Conservation (phyloP, 2,329 filamentous ascomycete species). For the Aureobasidium sp. region DNA sequence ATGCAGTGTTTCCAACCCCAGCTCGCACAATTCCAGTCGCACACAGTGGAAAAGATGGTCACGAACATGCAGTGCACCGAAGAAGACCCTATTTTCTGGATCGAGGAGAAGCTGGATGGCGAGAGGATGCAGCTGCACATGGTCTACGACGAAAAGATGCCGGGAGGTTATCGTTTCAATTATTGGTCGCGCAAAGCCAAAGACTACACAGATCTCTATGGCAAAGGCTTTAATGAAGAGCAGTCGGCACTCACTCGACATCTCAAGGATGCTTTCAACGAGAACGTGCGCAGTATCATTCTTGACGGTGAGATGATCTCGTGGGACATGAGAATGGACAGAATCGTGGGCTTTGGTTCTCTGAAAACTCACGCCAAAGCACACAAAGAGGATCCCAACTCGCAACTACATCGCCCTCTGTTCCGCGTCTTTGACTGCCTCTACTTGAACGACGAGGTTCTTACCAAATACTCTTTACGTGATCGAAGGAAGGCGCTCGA, state of each 20-base stretch:
- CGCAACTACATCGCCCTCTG: conserved; percentile 63
- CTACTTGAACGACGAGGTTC: conserved; percentile 70
- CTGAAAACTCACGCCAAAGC: conserved; percentile 83
- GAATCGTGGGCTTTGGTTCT: conserved; percentile 82
- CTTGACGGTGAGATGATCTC: conserved; percentile 98
- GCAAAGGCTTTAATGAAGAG: conserved; percentile 65
- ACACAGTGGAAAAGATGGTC: conserved; percentile 74
- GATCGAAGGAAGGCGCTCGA: conserved; percentile 73
- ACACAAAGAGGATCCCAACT: conserved; percentile 66
- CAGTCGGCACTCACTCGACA: conserved; percentile 68
- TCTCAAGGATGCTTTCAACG: conserved; percentile 67
- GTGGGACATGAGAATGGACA: conserved; percentile 82
- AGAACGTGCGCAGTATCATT: conserved; percentile 76
- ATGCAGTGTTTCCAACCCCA: conserved; percentile 98
- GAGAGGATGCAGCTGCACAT: conserved; percentile 97
- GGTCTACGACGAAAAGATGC: conserved; percentile 58
- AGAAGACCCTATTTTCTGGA: conserved; percentile 78
- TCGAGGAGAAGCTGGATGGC: conserved; percentile 95
- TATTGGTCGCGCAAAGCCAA: conserved; percentile 98
- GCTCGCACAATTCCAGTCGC: conserved; percentile 84
- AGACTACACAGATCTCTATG: conserved; percentile 93
- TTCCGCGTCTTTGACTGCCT: conserved; percentile 88
- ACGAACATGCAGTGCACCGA: conserved; percentile 57
- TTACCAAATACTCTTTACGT: conserved; percentile 76
- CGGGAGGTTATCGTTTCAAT: conserved; percentile 65